Conservation (phyloP, 2,329 filamentous ascomycete species). For the Alternaria brassicae region DNA sequence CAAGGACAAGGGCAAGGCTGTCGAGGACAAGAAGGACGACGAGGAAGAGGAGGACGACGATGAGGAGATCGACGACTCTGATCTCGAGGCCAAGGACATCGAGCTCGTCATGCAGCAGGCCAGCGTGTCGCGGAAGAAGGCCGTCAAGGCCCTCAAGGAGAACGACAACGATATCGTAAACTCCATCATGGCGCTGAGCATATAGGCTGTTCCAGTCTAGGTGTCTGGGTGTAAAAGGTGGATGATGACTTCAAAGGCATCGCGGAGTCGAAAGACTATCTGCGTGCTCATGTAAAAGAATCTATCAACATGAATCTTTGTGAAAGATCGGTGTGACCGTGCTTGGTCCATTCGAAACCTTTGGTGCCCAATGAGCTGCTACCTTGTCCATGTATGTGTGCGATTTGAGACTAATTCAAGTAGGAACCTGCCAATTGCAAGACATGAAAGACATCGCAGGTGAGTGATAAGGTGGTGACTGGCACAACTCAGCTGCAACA, state of each 20-base stretch:
- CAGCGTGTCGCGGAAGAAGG: slow-evolving; percentile 96
- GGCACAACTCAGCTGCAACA: not conserved
- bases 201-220: slow-evolving; percentile 49
- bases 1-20: slow-evolving; percentile 70
- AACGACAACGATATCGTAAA: slow-evolving; percentile 99
- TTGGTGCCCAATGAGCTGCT: not conserved
- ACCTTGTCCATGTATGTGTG: not conserved
- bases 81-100: slow-evolving; percentile 98
- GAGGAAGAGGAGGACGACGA: slow-evolving; percentile 73
- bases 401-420: not conserved
- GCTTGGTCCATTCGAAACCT: not conserved
- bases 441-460: slow-evolving; percentile 83
- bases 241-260: slow-evolving; percentile 25
- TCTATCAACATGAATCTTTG: slow-evolving; percentile 34
- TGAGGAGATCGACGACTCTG: slow-evolving; percentile 93
- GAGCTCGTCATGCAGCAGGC: slow-evolving; percentile 99
- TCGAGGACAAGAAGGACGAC: slow-evolving; percentile 65
- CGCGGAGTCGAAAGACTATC: slow-evolving; percentile 20
- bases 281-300: slow-evolving; percentile 35
- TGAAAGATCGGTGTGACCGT: not conserved
- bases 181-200: slow-evolving; percentile 94
- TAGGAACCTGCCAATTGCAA: slow-evolving; percentile 67
- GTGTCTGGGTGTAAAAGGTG: slow-evolving; percentile 18
- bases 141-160: slow-evolving; percentile 97
- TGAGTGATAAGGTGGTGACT: slow-evolving; percentile 84